phyloP scores from a whole-genome alignment of 2,329 filamentous ascomycete genomes.

The Pyrenophora graminea region DNA sequence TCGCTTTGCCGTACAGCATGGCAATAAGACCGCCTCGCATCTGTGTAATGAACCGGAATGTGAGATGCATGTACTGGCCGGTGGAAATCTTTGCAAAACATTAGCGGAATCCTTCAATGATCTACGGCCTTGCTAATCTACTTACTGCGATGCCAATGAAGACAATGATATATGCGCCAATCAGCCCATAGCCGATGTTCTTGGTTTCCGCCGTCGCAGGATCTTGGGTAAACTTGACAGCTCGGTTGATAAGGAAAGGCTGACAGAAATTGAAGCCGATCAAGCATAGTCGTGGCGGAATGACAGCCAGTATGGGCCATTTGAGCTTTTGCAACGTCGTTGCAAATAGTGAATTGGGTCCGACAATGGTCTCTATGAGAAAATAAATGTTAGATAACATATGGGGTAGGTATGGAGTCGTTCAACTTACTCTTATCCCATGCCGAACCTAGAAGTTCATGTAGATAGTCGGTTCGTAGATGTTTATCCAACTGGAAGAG shows the following conservation, averaged over 20 bases:
- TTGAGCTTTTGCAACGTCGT: conserved; percentile 34
- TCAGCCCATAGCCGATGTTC: conserved; percentile 41
- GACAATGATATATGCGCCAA: conserved; percentile 42
- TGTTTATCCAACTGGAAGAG: conserved; percentile 53
- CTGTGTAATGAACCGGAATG: conserved; percentile 43
- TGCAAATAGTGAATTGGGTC: conserved; percentile 32
- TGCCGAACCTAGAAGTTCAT: conserved; percentile 42
- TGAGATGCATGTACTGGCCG: conserved; percentile 42
- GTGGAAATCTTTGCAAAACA: conserved; percentile 31
- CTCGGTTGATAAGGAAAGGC: conserved; percentile 42
- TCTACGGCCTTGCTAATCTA: conserved; percentile 1
- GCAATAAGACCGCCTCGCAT: conserved; percentile 44
- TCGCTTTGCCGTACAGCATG: conserved; percentile 43
- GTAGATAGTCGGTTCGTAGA: conserved; percentile 49
- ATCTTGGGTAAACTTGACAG: conserved; percentile 35
- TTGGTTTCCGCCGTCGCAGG: conserved; percentile 16
- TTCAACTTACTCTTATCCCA: conserved; percentile 48
- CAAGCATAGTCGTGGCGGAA: conserved; percentile 35
- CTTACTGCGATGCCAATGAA: conserved; percentile 43
- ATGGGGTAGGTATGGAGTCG: background rate
- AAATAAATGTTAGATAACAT: conserved; percentile 5
- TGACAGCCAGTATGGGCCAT: conserved; percentile 38
- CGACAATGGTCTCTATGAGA: conserved; percentile 17
- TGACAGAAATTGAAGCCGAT: conserved; percentile 46
- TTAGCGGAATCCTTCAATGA: conserved; percentile 17